phyloP scores from a whole-genome alignment of 768 basidiomycete species.

The Coprinopsis strossmayeri region DNA sequence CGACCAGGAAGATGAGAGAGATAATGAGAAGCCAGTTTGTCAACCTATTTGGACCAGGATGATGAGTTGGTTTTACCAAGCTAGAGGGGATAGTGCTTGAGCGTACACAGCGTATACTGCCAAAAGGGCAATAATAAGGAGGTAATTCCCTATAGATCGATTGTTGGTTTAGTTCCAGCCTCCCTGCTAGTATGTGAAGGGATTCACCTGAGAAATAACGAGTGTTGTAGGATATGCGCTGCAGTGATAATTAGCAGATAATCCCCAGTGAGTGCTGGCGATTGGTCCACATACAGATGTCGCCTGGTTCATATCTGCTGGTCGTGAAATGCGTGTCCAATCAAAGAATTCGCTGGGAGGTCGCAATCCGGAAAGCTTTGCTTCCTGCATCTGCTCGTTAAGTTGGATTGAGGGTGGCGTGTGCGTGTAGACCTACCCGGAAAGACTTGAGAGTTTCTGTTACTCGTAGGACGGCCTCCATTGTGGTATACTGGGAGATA shows the following conservation, averaged over 20 bases:
- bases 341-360: conserved; percentile 79
- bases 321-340: conserved; percentile 74
- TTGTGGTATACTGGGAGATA: conserved; percentile 23
- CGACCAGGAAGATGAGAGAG: conserved; percentile 82
- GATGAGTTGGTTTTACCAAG: neutral
- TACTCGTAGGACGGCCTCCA: conserved; percentile 65
- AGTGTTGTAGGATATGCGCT: conserved; percentile 95
- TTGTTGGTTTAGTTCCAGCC: conserved; percentile 3
- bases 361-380: conserved; percentile 69
- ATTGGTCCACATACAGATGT: conserved; percentile 50
- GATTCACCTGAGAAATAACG: conserved; percentile 72
- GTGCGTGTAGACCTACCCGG: conserved; percentile 60
- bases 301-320: conserved; percentile 74
- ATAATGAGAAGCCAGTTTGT: conserved; percentile 79
- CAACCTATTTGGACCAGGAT: conserved; percentile 38
- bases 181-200: neutral
- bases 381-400: conserved; percentile 48
- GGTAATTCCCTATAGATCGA: conserved; percentile 68
- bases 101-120: conserved; percentile 82
- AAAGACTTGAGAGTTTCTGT: conserved; percentile 64
- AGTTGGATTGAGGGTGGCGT: too few relatives aligned
- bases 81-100: neutral
- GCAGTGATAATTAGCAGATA: conserved; percentile 7
- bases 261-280: neutral
- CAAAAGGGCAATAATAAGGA: conserved; percentile 65